phyloP scores from a whole-genome alignment of 306 rosid species.

The Medicago ruthenica region DNA sequence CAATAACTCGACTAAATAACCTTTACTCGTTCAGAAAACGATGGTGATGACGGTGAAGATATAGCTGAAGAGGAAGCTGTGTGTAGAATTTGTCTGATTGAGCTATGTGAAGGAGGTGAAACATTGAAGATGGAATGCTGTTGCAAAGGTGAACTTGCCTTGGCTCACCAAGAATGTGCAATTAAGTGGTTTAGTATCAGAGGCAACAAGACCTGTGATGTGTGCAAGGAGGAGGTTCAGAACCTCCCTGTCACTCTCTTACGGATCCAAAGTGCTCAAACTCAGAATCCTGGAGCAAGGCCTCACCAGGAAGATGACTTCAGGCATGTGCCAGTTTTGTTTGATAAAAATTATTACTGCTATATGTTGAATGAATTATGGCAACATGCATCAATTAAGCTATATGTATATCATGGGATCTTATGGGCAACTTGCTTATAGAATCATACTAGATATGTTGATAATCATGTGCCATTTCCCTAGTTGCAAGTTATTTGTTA shows the following conservation, averaged over 20 bases:
- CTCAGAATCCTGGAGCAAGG: slow-evolving; percentile 58
- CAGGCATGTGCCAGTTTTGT: slow-evolving; percentile 65
- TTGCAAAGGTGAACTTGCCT: slow-evolving; percentile 98
- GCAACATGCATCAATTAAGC: slow-evolving; percentile 9
- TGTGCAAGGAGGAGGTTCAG: slow-evolving; percentile 91
- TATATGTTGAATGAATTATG: slow-evolving; percentile 20
- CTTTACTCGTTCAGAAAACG: slow-evolving; percentile 61
- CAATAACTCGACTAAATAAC: slow-evolving; percentile 32
- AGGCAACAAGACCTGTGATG: slow-evolving; percentile 92
- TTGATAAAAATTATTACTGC: slow-evolving; percentile 7
- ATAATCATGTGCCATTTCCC: slow-evolving; percentile 30
- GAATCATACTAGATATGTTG: background rate
- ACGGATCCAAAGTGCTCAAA: slow-evolving; percentile 66
- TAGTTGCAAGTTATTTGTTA: slow-evolving; percentile 5
- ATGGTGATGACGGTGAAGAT: slow-evolving; percentile 75
- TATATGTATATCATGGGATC: slow-evolving; percentile 13
- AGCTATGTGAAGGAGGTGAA: slow-evolving; percentile 99
- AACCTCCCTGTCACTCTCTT: slow-evolving; percentile 89
- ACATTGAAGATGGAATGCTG: slow-evolving; percentile 95
- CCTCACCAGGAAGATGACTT: slow-evolving; percentile 57
- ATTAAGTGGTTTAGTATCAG: slow-evolving; percentile 95
- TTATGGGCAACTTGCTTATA: slow-evolving; percentile 4
- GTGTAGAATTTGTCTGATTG: slow-evolving; percentile 90
- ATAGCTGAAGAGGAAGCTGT: slow-evolving; percentile 94
- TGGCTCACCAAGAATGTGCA: slow-evolving; percentile 96